Percentiles rank a stretch among this genome's conserved stretches.
These are phyloP conservation scores for Apiospora saccharicola DNA, from an alignment of 2,329 filamentous ascomycete species.

Conservation along the genomic window DNA sequence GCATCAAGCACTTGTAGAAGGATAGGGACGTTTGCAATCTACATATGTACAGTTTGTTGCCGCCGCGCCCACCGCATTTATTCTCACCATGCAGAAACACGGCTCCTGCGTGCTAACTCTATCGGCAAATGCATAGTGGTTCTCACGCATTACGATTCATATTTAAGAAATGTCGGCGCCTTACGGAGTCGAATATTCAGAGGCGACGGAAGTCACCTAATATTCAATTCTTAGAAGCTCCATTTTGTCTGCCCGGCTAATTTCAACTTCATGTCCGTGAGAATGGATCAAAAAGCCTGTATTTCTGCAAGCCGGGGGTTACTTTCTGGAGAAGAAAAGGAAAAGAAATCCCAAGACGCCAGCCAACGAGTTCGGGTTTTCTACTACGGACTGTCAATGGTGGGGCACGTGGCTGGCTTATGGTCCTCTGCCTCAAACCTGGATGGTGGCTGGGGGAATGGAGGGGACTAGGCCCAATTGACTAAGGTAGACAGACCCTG, in stretches of 20 bases:
- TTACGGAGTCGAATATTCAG: constrained; percentile 68
- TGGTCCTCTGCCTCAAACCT: background rate
- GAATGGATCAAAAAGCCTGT: constrained; percentile 57
- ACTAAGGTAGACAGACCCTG: background rate
- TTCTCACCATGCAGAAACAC: background rate
- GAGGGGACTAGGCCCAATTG: background rate
- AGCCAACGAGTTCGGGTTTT: constrained; percentile 32
- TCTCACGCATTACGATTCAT: background rate
- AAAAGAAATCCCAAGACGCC: constrained; percentile 31
- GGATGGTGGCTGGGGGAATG: constrained; percentile 5
- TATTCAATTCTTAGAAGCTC: constrained; percentile 72
- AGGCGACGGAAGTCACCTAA: constrained; percentile 48
- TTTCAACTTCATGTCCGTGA: constrained; percentile 62
- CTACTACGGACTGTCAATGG: background rate
- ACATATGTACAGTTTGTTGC: background rate
- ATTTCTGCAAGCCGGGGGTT: constrained; percentile 63
- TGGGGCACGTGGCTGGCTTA: constrained; percentile 3
- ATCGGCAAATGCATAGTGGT: background rate
- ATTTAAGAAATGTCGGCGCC: constrained; percentile 60
- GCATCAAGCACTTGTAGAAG: background rate
- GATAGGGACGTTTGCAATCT: background rate
- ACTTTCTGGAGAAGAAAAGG: constrained; percentile 55
- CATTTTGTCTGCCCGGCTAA: constrained; percentile 65
- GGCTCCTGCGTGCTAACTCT: background rate
- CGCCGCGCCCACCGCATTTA: background rate